Base-by-base conservation (phyloP, 257 asterid species). In the Solanum pimpinellifolium region DNA sequence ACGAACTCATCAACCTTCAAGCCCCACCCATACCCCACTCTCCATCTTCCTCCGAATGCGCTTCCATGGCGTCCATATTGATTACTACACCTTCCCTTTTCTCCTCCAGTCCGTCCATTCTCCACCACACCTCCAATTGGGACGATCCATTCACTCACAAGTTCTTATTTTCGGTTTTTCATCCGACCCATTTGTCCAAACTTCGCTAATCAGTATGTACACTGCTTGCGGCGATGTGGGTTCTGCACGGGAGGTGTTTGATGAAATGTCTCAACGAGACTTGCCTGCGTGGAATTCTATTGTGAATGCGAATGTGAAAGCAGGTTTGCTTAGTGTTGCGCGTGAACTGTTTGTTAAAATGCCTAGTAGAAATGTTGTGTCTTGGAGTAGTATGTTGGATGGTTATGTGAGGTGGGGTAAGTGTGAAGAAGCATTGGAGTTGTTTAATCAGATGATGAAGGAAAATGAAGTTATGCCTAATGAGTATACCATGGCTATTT, bases 351-450 rank as follows among this genome's bases (percentile, higher is more conserved):
- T 87, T 42, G 85, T 25, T 39, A 16, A 18, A 31, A 87, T 87
- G 87, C 89, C 89, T 0, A 11, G 37, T 0, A 83, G 87, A 83
- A 83, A 87, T 72, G 86, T 84, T 3, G 68, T 87, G 31, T 87
- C 89, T 3, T 87, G 87, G 89, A 87, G 87, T 87, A 69, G 89
- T 60, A 87, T 87, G 89, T 69, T 87, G 87, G 89, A 83, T 69
- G 89, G 89, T 39, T 87, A 83, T 41, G 89, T 87, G 27, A 83
- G 84, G 86, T 46, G 87, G 59, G 89, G 87, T 69, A 23, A 37
- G 84, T 87, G 78, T 42, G 73, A 52, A 27, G 86, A 83, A 70
- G 86, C 89, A 37, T 84, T 87, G 60, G 25, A 27, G 13, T 72
- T 87, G 52, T 87, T 87, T 41, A 37, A 76, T 13, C 33, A 56